Evolutionary conservation across 441 rosid species (phyloP), one percentile per base, ranked within the genome.

Genomic region (Cnidoscolus chayamansa): DNA sequence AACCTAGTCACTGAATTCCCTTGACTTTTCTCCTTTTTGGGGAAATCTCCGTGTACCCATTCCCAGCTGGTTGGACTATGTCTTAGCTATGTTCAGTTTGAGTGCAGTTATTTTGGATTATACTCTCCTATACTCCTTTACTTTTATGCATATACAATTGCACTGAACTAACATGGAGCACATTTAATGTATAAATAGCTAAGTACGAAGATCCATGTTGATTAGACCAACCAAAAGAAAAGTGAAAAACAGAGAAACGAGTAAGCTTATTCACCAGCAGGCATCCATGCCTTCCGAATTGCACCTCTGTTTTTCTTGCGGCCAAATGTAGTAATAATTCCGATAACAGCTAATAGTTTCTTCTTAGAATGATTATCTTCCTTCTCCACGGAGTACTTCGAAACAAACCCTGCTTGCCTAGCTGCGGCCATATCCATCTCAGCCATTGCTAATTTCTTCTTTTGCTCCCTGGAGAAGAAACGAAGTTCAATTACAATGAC

Each of bases 241-340:
- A 0, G 5, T 4, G 10, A 57, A 57, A 57, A 53, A 57, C 7
- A 20, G 17, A 57, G 15, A 25, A 12, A 20, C 5, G 51, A 50
- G 25, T 2, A 70, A 48, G 20, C 25, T 58, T 59, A 37, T 31
- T 60, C 55, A 60, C 81, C 81, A 10, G 65, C 58, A 58, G 93
- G 93, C 96, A 90, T 86, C 98, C 98, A 91, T 59, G 98, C 92
- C 85, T 89, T 89, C 16, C 98, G 89, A 63, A 91, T 83, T 11
- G 97, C 96, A 75, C 91, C 90, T 73, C 97, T 84, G 63, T 89
- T 94, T 81, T 86, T 89, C 81, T 81, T 86, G 65, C 86, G 87
- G 60, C 90, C 97, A 75, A 90, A 91, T 55, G 63, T 81, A 3
- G 97, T 91, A 72, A 89, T 70, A 63, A 94, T 81, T 63, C 98